Evolutionary conservation across 768 basidiomycete genomes (phyloP).

Genomic region (Mycena haematopus): DNA sequence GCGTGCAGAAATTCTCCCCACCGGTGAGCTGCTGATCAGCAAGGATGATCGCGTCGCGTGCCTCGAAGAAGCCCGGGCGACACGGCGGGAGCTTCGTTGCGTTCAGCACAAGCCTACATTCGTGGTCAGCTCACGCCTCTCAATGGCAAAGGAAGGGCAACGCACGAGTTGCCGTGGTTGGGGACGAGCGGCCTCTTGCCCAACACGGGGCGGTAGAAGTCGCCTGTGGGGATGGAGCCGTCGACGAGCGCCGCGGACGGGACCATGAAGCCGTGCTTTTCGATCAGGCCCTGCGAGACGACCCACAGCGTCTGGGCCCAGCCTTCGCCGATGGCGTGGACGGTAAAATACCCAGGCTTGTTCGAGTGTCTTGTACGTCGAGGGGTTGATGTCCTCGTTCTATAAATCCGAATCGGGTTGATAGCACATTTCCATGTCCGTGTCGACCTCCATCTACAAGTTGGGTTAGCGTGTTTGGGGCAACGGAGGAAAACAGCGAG

Average conservation of each 20-base stretch:
- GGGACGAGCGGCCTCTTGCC: slow-evolving; percentile 72
- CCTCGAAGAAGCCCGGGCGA: slow-evolving; percentile 88
- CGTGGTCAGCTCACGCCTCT: neutral
- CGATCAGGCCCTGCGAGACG: slow-evolving; percentile 74
- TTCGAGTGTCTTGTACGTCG: slow-evolving; percentile 94
- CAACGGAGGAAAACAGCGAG: too few species aligned
- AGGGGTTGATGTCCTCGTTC: slow-evolving; percentile 81
- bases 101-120: too few species aligned
- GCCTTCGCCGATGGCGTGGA: slow-evolving; percentile 88
- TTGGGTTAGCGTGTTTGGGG: too few species aligned
- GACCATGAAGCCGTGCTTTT: slow-evolving; percentile 84
- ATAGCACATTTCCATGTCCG: too few species aligned
- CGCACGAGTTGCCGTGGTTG: slow-evolving; percentile 83
- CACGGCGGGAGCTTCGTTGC: too few species aligned
- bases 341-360: slow-evolving; percentile 93
- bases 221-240: slow-evolving; percentile 69
- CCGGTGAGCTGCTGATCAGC: slow-evolving; percentile 90
- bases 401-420: too few species aligned
- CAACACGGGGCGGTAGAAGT: slow-evolving; percentile 72
- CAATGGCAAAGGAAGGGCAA: slow-evolving; percentile 26
- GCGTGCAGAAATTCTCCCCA: slow-evolving; percentile 87
- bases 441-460: too few species aligned
- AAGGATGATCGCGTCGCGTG: slow-evolving; percentile 88
- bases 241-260: slow-evolving; percentile 74
- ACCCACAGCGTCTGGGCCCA: slow-evolving; percentile 95